Conservation (phyloP, 768 basidiomycete species). For the Lactarius vividus region DNA sequence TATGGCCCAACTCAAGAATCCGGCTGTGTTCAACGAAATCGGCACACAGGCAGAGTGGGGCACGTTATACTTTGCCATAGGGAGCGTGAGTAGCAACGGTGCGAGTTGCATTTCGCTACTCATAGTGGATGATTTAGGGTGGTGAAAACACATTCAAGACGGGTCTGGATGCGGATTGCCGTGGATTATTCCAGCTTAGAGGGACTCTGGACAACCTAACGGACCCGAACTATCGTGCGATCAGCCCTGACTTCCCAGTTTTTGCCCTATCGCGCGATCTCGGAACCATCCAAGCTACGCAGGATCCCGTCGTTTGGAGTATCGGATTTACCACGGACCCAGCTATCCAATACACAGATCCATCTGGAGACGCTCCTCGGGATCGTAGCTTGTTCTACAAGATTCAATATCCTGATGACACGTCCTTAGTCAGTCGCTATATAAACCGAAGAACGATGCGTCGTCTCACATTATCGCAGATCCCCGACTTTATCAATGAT, state of each 20-base stretch:
- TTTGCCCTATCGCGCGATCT: slow-evolving; percentile 33
- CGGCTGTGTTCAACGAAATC: slow-evolving; percentile 18
- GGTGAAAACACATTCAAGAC: slow-evolving; percentile 22
- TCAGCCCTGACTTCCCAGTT: slow-evolving; percentile 26
- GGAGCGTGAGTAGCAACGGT: slow-evolving; percentile 13
- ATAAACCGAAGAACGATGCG: neutral
- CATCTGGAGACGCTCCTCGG: slow-evolving; percentile 40
- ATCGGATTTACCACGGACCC: slow-evolving; percentile 34
- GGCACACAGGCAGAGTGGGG: slow-evolving; percentile 26
- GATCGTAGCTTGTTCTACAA: slow-evolving; percentile 43
- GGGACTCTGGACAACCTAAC: slow-evolving; percentile 25
- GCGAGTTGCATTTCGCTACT: neutral
- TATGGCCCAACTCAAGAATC: slow-evolving; percentile 6
- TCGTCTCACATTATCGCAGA: slow-evolving; percentile 32
- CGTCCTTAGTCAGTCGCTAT: slow-evolving; percentile 29
- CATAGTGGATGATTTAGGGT: slow-evolving; percentile 10
- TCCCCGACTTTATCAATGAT: slow-evolving; percentile 44
- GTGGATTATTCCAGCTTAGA: slow-evolving; percentile 25
- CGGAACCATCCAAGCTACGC: slow-evolving; percentile 28
- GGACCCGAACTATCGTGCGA: slow-evolving; percentile 22
- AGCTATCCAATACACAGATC: slow-evolving; percentile 32
- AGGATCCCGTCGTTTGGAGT: slow-evolving; percentile 31
- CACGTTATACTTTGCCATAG: slow-evolving; percentile 25
- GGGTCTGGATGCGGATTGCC: slow-evolving; percentile 12
- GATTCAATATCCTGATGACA: slow-evolving; percentile 35